phyloP scores from a whole-genome alignment of 495 filamentous ascomycete genomes.

The Glarea lozoyensis region DNA sequence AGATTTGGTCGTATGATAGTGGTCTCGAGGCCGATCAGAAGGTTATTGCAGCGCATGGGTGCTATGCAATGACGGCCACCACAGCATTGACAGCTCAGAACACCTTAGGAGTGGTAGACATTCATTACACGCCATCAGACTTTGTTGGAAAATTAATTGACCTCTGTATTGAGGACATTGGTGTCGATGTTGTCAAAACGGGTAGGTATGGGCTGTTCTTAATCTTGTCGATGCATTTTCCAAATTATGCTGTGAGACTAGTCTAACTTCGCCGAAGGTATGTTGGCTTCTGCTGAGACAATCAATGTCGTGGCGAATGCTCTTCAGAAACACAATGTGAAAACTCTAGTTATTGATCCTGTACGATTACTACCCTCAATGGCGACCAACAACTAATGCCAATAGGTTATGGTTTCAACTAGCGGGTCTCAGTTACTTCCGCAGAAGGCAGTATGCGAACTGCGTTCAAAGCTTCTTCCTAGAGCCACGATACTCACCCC shows the following conservation, averaged over 20 bases:
- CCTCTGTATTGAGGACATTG: slow-evolving; percentile 73
- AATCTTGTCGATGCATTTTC: neutral
- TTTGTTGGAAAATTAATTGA: slow-evolving; percentile 83
- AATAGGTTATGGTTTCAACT: slow-evolving; percentile 86
- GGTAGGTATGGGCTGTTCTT: slow-evolving; percentile 40
- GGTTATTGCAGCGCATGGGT: slow-evolving; percentile 81
- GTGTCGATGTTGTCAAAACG: slow-evolving; percentile 83
- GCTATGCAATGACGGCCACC: slow-evolving; percentile 94
- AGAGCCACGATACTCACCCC: slow-evolving; percentile 76
- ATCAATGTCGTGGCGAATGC: slow-evolving; percentile 66
- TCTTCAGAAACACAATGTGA: slow-evolving; percentile 48
- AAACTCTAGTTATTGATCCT: slow-evolving; percentile 72
- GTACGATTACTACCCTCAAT: slow-evolving; percentile 33
- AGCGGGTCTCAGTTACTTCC: slow-evolving; percentile 71
- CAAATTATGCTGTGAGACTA: neutral
- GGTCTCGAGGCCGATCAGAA: slow-evolving; percentile 98
- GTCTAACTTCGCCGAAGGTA: slow-evolving; percentile 44
- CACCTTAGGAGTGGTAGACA: slow-evolving; percentile 72
- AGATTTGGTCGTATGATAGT: slow-evolving; percentile 31
- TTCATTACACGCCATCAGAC: slow-evolving; percentile 67
- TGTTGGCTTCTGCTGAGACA: slow-evolving; percentile 76
- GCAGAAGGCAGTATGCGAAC: slow-evolving; percentile 50
- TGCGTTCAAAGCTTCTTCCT: slow-evolving; percentile 64
- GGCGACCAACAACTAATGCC: slow-evolving; percentile 2
- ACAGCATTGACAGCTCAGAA: slow-evolving; percentile 94